Evolutionary conservation across 495 filamentous ascomycete genomes (phyloP).

Genomic region (Podospora appendiculata): DNA sequence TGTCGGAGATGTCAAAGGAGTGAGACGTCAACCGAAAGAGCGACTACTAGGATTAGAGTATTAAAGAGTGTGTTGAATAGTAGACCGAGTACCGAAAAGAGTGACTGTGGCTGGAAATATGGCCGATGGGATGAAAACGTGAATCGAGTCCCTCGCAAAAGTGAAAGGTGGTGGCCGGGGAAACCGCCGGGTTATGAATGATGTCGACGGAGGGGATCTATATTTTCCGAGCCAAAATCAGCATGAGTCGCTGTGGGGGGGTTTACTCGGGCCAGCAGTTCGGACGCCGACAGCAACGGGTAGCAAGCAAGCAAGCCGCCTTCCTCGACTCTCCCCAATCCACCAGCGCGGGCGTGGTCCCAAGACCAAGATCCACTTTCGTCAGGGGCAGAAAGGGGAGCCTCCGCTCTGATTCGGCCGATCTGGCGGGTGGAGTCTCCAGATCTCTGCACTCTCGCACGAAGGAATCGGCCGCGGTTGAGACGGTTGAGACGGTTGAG

Average conservation of each 20-base stretch:
- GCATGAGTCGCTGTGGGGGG: slow-evolving; percentile 6
- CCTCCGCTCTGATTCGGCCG: slow-evolving; percentile 7
- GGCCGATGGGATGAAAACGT: slow-evolving; percentile 16
- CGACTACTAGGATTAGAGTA: slow-evolving; percentile 40
- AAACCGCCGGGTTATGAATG: slow-evolving; percentile 27
- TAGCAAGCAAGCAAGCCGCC: too few relatives aligned
- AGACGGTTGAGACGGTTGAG: slow-evolving; percentile 9
- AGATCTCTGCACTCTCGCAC: slow-evolving; percentile 9
- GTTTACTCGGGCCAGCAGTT: not conserved
- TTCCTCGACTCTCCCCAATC: slow-evolving; percentile 2
- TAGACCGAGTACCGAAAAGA: slow-evolving; percentile 33
- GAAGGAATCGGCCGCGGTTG: slow-evolving; percentile 1
- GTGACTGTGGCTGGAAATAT: slow-evolving; percentile 40
- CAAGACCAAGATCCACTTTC: slow-evolving; percentile 5
- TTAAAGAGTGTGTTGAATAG: slow-evolving; percentile 48
- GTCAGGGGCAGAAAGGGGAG: slow-evolving; percentile 1
- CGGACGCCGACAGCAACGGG: not conserved
- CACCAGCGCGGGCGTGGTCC: not conserved
- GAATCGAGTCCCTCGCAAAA: slow-evolving; percentile 24
- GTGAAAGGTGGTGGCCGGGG: slow-evolving; percentile 30
- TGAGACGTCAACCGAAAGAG: slow-evolving; percentile 30
- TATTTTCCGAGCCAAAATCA: slow-evolving; percentile 8
- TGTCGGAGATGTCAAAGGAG: slow-evolving; percentile 36
- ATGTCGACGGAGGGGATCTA: slow-evolving; percentile 22
- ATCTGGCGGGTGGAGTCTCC: slow-evolving; percentile 4